Base-by-base conservation (phyloP, 139 green algal genomes). In the Micromonas commoda region DNA sequence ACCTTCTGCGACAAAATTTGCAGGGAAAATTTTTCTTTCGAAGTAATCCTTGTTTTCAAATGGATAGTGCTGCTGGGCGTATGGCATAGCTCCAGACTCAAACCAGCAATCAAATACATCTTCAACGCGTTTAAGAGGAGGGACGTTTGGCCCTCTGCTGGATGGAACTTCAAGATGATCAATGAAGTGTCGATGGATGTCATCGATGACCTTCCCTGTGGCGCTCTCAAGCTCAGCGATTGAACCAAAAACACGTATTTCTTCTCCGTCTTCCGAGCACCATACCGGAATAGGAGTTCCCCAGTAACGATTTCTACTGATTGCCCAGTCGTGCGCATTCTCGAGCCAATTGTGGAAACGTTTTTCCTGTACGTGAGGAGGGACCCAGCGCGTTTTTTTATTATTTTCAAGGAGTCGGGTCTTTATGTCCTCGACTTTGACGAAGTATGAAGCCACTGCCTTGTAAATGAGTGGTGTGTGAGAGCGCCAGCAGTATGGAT, bases 21-120 rank as follows among this genome's bases (percentile, higher is more conserved):
- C 93, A 0, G 94, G 94, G 82, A 98, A 98, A 83, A 57, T 16
- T 23, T 90, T 91, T 52, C 24, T 34, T 81, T 96, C 91, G 78
- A 98, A 97, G 23, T 87, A 81, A 80, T 96, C 85, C 64, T 92
- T 92, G 90, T 99, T 98, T 88, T 98, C 95, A 86, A 99, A 99
- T 37, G 95, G 95, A 83, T 99, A 99, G 87, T 99, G 95, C 84
- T 92, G 77, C 61, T 93, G 88, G 20, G 83, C 95, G 79, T 99
- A 99, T 5, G 95, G 95, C 95, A 99, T 99, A 76, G 81, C 88
- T 34, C 95, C 95, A 5, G 72, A 90, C 89, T 99, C 95, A 82
- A 99, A 99, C 95, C 95, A 99, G 87, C 95, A 99, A 86, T 99
- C 95, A 86, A 99, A 99, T n/a, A 98, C 95, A 19, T 87, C 83